Evolutionary conservation across 768 basidiomycete genomes (phyloP), one percentile per base, ranked within the genome.

Genomic region (Dioszegia aurantiaca): DNA sequence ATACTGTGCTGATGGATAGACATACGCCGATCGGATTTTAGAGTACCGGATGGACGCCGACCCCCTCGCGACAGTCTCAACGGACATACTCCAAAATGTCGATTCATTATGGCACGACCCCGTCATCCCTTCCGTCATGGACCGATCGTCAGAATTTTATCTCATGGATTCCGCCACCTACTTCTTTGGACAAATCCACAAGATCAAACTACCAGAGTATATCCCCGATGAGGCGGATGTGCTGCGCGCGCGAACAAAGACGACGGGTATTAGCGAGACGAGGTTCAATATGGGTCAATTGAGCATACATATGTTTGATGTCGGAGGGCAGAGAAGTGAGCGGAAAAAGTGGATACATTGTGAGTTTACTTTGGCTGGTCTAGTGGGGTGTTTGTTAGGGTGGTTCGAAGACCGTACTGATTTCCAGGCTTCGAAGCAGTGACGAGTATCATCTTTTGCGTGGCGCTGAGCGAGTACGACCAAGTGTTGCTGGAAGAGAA

Each of bases 161-260:
- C 80, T 95, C 14, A 94, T 93, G 90, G 93, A 95, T 72, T 88
- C 85, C n/a, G 93, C 93, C 0, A 81, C 81, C 42, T 94, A 94
- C 76, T 97, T 97, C 78, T 93, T 95, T 77, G 80, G 81, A 11
- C 84, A 90, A 53, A 86, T 91, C 10, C 78, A 84, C n/a, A 84
- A 91, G 43, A 92, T 97, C 73, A 89, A 88, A 1, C 76, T 83
- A 1, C 81, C 84, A 0, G 85, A 83, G n/a, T 98, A 93, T 70
- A 79, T 87, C 0, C 93, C 93, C 0, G 88, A 86, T 19, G 88
- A 89, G 69, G 85, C 83, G 6, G 93, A 97, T 71, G 87, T 94
- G 2, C 79, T 97, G 26, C 81, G 90, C 24, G 89, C 90, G n/a
- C 83, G 90, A 63, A 84, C 85, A 58, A 93, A 93, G 80, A 90